Percentiles rank a stretch among this genome's conserved stretches.
Evolutionary conservation across 306 rosid species (phyloP).

Genomic region (Glycine soja): DNA sequence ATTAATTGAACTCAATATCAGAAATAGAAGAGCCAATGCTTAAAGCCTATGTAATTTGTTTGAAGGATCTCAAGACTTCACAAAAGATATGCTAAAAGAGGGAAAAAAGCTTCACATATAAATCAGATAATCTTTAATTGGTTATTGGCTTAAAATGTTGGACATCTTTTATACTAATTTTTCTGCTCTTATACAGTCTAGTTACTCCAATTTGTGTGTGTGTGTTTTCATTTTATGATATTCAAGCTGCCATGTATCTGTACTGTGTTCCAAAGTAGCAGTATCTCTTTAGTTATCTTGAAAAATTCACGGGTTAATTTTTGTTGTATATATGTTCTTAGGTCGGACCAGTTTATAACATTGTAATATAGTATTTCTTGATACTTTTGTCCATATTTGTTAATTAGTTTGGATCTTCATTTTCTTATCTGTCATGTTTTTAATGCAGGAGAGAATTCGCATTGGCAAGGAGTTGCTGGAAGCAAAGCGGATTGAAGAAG

Average conservation of each 20-base stretch:
- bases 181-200: background rate
- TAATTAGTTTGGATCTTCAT: slow-evolving; percentile 30
- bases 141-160: background rate
- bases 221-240: slow-evolving; percentile 26
- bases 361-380: slow-evolving; percentile 23
- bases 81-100: too few relatives aligned
- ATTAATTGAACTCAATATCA: too few relatives aligned
- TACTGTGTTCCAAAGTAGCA: background rate
- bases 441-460: slow-evolving; percentile 88
- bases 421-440: slow-evolving; percentile 32
- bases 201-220: background rate
- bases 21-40: too few relatives aligned
- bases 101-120: too few relatives aligned
- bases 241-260: slow-evolving; percentile 33
- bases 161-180: background rate
- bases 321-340: background rate
- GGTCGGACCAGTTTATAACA: slow-evolving; percentile 27
- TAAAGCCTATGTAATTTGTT: too few relatives aligned
- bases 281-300: slow-evolving; percentile 18
- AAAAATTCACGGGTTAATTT: slow-evolving; percentile 21
- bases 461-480: slow-evolving; percentile 95
- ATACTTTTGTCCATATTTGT: slow-evolving; percentile 19
- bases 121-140: too few relatives aligned
- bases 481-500: slow-evolving; percentile 96
- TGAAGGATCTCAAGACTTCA: too few relatives aligned